Evolutionary conservation across 805 yeast species (phyloP).

Genomic region (Tetrapisispora phaffii): DNA sequence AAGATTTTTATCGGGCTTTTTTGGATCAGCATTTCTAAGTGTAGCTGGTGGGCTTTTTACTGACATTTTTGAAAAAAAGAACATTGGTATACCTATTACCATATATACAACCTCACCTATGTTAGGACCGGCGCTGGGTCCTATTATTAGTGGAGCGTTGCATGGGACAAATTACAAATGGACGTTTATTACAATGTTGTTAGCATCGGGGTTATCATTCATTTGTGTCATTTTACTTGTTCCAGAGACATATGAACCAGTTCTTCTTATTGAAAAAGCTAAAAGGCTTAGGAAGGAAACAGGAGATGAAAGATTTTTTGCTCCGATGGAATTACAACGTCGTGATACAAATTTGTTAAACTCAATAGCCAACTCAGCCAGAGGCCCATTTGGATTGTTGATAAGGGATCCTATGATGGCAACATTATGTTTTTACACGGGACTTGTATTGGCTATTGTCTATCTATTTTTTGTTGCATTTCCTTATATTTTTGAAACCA

Average conservation of each 20-base stretch:
- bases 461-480: conserved; percentile 59
- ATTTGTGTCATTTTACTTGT: conserved; percentile 36
- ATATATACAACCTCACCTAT: conserved; percentile 55
- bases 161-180: conserved; percentile 50
- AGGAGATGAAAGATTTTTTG: conserved; percentile 40
- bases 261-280: conserved; percentile 44
- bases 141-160: conserved; percentile 49
- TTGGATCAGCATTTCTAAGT: conserved; percentile 65
- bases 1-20: conserved; percentile 60
- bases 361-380: conserved; percentile 37
- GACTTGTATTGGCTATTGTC: conserved; percentile 47
- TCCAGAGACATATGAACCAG: conserved; percentile 59
- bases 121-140: conserved; percentile 63
- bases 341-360: conserved; percentile 34
- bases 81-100: conserved; percentile 62
- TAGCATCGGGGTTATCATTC: conserved; percentile 51
- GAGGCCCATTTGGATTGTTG: conserved; percentile 43
- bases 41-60: conserved; percentile 73
- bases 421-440: conserved; percentile 45
- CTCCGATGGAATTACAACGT: conserved; percentile 33
- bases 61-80: conserved; percentile 52
- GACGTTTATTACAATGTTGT: conserved; percentile 55
- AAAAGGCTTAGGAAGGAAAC: conserved; percentile 41
- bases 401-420: conserved; percentile 46
- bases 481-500: conserved; percentile 47